Base-by-base conservation (phyloP, 768 basidiomycete species). In the Russula sp. region DNA sequence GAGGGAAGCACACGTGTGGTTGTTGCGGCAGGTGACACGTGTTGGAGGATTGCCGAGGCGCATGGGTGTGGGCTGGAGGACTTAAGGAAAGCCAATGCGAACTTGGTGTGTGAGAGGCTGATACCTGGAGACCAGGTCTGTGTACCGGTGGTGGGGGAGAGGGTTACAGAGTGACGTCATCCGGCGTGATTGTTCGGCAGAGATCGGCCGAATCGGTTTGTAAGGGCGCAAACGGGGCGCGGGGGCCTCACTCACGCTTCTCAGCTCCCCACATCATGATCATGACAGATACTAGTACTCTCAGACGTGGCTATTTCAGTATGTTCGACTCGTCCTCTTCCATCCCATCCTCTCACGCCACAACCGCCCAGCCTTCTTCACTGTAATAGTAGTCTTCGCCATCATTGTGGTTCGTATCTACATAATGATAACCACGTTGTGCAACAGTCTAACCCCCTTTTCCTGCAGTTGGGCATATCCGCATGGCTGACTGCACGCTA, bases 401-500 rank as follows among this genome's bases (percentile, higher is more conserved):
- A 56, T 68, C 44, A 67, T 69, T 49, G 63, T 59, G 66, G 68
- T 69, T 2, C 6, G 66, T 24, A 30, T 38, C 30, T 32, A 44
- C 24, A 20, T n/a, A 26, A 50, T n/a, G 22, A 50, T 22, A 42
- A 22, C 28, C 36, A 28, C 20, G 42, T 59, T 26, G 13, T 34
- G 4, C 14, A 30, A 18, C n/a, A 3, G 24, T 61, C 55, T 61
- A 14, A 67, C 22, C 18, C 14, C 36, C 22, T 44, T n/a, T 2
- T 30, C 50, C 49, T 53, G 2, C 65, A 90, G 88, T 79, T 90
- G 69, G 76, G 84, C 28, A 83, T 90, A 66, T 79, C 91, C 4
- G 86, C 89, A 5, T 93, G 87, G 84, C 79, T 94, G 50, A 80
- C 82, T 9, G 76, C 85, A 16, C 79, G 76, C 50, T 92, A 83